A percentile compares a stretch with the other conserved stretches of the same genome.
Conservation (phyloP, 306 rosid species). For the Macrotyloma uniflorum region DNA sequence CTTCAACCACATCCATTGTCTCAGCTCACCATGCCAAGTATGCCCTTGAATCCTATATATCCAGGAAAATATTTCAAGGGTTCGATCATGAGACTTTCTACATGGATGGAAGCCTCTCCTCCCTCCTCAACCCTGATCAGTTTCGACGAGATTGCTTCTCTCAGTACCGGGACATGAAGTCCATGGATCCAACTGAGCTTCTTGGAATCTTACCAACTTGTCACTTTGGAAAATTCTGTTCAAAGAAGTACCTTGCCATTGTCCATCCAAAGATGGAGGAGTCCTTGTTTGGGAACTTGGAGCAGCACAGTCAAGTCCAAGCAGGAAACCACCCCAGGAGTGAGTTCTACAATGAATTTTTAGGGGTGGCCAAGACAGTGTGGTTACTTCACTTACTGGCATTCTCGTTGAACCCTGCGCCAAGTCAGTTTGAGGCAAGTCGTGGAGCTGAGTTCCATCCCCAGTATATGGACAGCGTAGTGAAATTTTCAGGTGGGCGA, state of each 20-base stretch:
- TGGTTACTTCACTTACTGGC: slow-evolving; percentile 95
- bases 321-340: slow-evolving; percentile 85
- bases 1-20: slow-evolving; percentile 47
- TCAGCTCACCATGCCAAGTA: slow-evolving; percentile 76
- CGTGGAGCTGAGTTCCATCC: slow-evolving; percentile 87
- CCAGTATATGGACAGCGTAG: slow-evolving; percentile 85
- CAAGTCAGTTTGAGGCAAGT: slow-evolving; percentile 86
- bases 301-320: slow-evolving; percentile 69
- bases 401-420: slow-evolving; percentile 90
- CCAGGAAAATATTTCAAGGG: slow-evolving; percentile 81
- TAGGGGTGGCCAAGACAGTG: slow-evolving; percentile 76
- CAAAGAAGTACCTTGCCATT: slow-evolving; percentile 84
- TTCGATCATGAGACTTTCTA: slow-evolving; percentile 94
- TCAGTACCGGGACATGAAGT: slow-evolving; percentile 84
- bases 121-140: slow-evolving; percentile 90
- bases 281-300: slow-evolving; percentile 88
- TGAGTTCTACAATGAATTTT: slow-evolving; percentile 73
- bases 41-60: slow-evolving; percentile 85
- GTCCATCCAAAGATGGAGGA: slow-evolving; percentile 98
- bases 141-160: slow-evolving; percentile 82
- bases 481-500: slow-evolving; percentile 63
- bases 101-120: slow-evolving; percentile 95
- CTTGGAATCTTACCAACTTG: slow-evolving; percentile 88
- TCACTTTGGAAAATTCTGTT: slow-evolving; percentile 90
- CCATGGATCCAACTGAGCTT: slow-evolving; percentile 91